Percentiles rank a stretch among this genome's conserved stretches.
phyloP scores from a whole-genome alignment of 208 protist genomes.

The Balamuthia mandrillaris region DNA sequence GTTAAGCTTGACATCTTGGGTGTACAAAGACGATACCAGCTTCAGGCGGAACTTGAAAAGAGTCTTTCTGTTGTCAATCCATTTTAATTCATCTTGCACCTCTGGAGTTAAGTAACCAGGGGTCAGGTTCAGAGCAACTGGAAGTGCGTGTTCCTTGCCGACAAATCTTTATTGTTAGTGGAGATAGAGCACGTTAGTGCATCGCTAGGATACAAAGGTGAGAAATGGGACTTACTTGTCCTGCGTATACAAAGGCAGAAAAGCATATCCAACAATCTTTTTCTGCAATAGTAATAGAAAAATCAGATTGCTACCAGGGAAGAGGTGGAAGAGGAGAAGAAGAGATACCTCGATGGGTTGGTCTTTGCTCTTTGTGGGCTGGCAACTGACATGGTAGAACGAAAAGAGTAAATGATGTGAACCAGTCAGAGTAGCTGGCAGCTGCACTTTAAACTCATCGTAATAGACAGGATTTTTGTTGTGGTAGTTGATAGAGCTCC shows the following conservation, averaged over 20 bases:
- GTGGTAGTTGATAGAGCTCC: neutral
- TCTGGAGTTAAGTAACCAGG: neutral
- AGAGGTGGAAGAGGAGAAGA: too few species aligned
- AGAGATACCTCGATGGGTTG: neutral
- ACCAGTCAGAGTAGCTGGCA: slow-evolving; percentile 32
- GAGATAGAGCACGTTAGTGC: neutral
- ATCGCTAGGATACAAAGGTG: neutral
- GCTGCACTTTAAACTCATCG: slow-evolving; percentile 53
- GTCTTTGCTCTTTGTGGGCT: slow-evolving; percentile 19
- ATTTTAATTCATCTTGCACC: neutral
- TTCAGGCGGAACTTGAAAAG: slow-evolving; percentile 30
- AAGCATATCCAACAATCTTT: slow-evolving; percentile 13
- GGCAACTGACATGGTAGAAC: slow-evolving; percentile 54
- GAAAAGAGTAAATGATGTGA: slow-evolving; percentile 56
- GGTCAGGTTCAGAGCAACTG: neutral
- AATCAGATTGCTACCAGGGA: too few species aligned
- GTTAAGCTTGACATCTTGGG: slow-evolving; percentile 34
- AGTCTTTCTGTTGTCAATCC: slow-evolving; percentile 32
- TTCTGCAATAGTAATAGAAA: neutral
- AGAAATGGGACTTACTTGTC: neutral
- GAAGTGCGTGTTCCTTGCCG: neutral
- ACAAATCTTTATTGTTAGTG: neutral
- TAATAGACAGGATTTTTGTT: slow-evolving; percentile 21
- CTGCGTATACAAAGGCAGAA: neutral
- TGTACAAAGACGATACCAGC: slow-evolving; percentile 32